A percentile compares a stretch with the other conserved stretches of the same genome.
Evolutionary conservation across 1,139 yeast genomes (phyloP).

Genomic region (Wickerhamiella pararugosa): DNA sequence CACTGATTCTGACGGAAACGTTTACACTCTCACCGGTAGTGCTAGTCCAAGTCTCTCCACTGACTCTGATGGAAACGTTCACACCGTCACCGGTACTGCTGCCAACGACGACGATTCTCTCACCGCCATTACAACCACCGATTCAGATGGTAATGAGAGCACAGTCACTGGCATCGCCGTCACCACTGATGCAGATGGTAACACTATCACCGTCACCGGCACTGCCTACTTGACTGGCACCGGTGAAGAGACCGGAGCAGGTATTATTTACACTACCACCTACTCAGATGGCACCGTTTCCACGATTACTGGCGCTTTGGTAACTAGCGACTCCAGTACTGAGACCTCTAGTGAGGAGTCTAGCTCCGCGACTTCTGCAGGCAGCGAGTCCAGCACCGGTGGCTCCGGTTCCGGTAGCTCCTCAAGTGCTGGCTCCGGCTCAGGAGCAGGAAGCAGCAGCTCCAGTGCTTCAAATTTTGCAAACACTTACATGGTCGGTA

Average conservation of each 20-base stretch:
- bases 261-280: no score
- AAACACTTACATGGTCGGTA: constrained; percentile 1
- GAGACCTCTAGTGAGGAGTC: not conserved
- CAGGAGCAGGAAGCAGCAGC: not conserved
- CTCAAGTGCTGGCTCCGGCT: not conserved
- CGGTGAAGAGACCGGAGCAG: no score
- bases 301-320: not conserved
- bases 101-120: no score
- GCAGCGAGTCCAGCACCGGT: not conserved
- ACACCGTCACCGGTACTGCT: no score
- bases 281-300: no score
- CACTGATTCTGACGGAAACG: not conserved
- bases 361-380: not conserved
- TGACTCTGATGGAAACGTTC: not conserved
- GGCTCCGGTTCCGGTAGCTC: constrained; percentile 5
- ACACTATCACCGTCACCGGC: not conserved
- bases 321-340: not conserved
- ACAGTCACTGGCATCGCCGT: no score
- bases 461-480: constrained; percentile 1
- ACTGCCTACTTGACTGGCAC: no score
- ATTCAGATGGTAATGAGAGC: no score
- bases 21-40: not conserved
- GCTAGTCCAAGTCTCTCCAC: not conserved
- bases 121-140: no score
- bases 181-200: not conserved